Base-by-base conservation (phyloP, 257 asterid species). In the Linaria vulgaris region DNA sequence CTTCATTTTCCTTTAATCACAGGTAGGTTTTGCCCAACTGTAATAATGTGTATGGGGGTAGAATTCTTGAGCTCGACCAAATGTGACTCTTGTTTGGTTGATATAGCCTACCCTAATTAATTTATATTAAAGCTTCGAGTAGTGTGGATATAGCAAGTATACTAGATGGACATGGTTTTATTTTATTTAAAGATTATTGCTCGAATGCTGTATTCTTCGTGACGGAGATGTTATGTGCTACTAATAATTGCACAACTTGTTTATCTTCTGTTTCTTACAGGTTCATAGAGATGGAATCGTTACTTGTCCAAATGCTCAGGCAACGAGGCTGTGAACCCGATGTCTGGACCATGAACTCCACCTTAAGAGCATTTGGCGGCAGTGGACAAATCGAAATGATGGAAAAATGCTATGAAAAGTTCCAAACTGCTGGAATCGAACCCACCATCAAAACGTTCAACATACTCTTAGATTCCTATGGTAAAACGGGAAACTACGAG, bases 291-390 rank as follows among this genome's bases (percentile, higher is more conserved):
- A 87, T 92, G 99, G 97, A 92, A 67, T 79, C 94, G 0, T 44
- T 80, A 13, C 88, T 89, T 10, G 83, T 83, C 12, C 82, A 76
- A 56, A 89, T 92, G 97, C 95, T 92, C 23, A 72, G 88, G 73
- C 88, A 77, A 67, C 74, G 57, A 15, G 79, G 82, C 15, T 83
- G 94, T 65, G 76, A 77, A 71, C 99, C 99, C 0, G 96, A 92
- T 25, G 88, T 70, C 21, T 92, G 99, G 99, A 92, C 99, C 68
- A 81, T 92, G 97, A 89, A 89, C 83, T 87, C 99, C 48, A 78
- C 99, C 1, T 69, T 92, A 51, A 74, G 97, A 71, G 97, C 99
- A 4, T 89, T 87, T 44, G 99, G 99, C 30, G 96, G 99, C 69
- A 88, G 94, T 5, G 97, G 91, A 15, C 99, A 89, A 62, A 87